phyloP scores from a whole-genome alignment of 2,329 filamentous ascomycete genomes.

The Didymellaceae sp. region DNA sequence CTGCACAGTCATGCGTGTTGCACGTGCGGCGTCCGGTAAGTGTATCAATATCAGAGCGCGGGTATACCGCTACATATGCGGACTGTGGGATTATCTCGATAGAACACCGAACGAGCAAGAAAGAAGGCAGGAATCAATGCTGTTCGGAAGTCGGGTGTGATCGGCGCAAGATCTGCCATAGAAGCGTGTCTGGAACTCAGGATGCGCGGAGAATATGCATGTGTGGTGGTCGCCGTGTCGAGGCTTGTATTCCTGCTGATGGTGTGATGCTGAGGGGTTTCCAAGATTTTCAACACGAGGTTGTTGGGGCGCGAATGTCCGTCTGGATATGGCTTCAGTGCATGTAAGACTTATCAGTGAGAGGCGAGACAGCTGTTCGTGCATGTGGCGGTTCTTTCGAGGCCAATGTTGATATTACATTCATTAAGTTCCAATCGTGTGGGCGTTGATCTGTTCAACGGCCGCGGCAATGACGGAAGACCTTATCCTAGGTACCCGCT shows the following conservation, averaged over 20 bases:
- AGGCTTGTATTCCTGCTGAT: conserved; percentile 10
- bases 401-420: neutral
- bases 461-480: conserved; percentile 33
- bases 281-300: conserved; percentile 2
- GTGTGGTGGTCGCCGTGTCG: conserved; percentile 2
- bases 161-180: conserved; percentile 34
- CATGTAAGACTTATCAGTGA: neutral
- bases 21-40: conserved; percentile 9
- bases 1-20: neutral
- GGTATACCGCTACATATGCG: neutral
- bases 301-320: conserved; percentile 1
- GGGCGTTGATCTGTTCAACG: conserved; percentile 23
- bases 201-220: conserved; percentile 30
- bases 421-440: neutral
- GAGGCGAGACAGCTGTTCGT: neutral
- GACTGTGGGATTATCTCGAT: neutral
- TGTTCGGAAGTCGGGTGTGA: conserved; percentile 24
- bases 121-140: neutral
- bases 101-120: neutral
- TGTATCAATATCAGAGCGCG: neutral
- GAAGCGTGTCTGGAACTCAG: conserved; percentile 31
- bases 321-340: neutral
- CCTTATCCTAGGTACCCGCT: conserved; percentile 30
- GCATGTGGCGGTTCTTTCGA: neutral
- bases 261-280: conserved; percentile 31